A percentile compares a stretch with the other conserved stretches of the same genome.
Evolutionary conservation across 225 moss, liverwort and hornwort genomes (phyloP).

Genomic region (Pseudisothecium myosuroides): DNA sequence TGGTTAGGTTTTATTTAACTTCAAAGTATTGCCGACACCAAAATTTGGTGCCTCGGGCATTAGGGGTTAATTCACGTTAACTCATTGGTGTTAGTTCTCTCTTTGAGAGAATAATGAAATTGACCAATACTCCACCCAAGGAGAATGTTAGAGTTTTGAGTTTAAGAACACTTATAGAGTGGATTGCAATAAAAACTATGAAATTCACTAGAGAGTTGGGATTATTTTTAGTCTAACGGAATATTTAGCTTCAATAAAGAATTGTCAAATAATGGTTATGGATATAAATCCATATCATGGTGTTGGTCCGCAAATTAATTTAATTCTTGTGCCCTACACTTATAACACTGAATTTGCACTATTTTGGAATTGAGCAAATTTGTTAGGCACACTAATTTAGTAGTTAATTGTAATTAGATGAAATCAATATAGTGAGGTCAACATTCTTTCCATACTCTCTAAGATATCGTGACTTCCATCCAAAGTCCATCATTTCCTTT

Average conservation of each 20-base stretch:
- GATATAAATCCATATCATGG: neutral
- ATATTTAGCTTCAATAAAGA: neutral
- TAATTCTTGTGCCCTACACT: neutral
- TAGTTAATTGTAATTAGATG: neutral
- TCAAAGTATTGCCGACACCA: no score
- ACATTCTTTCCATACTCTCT: no score
- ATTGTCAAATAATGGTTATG: neutral
- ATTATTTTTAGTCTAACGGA: neutral
- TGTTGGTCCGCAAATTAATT: neutral
- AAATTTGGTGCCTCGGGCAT: no score
- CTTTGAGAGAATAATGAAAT: neutral
- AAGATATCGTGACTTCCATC: neutral
- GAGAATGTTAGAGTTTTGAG: neutral
- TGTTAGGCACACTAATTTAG: no score
- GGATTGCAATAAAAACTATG: neutral
- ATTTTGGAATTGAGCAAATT: neutral
- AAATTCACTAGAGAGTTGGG: no score
- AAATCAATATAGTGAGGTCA: neutral
- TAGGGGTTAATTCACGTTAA: fast-evolving
- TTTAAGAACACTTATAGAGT: neutral
- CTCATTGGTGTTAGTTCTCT: neutral
- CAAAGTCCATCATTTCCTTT: neutral
- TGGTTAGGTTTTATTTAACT: no score
- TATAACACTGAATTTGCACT: neutral
- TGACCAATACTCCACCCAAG: neutral